Percentiles rank a stretch among this genome's conserved stretches.
These are phyloP conservation scores for Entomortierella beljakovae DNA, from an alignment of 192 early-diverging fungal species.

Conservation along the genomic window DNA sequence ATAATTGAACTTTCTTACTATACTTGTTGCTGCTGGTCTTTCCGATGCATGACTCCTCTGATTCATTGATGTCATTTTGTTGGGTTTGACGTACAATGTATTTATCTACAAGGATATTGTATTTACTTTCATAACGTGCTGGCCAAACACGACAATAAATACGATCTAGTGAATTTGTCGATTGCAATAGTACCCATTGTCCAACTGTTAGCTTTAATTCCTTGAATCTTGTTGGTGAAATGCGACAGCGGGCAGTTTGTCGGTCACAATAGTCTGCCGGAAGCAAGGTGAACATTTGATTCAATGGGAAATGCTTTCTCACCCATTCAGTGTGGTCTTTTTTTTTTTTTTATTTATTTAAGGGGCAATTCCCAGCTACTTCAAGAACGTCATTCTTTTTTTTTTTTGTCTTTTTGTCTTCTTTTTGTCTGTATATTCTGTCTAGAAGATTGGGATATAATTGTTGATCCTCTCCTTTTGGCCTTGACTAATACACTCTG, in stretches of 20 bases:
- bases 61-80: no score
- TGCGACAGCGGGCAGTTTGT: slow-evolving; percentile 40
- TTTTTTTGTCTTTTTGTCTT: no score
- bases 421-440: no score
- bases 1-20: no score
- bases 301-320: not conserved
- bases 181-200: slow-evolving; percentile 38
- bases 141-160: slow-evolving; percentile 41
- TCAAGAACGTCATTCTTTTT: no score
- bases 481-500: slow-evolving; percentile 60
- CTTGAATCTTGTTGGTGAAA: slow-evolving; percentile 30
- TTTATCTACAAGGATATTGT: slow-evolving; percentile 27
- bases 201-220: slow-evolving; percentile 21
- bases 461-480: not conserved
- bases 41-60: not conserved
- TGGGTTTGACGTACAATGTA: slow-evolving; percentile 5
- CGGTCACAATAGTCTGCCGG: slow-evolving; percentile 48
- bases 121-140: slow-evolving; percentile 27
- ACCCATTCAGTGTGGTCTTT: not conserved
- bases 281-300: slow-evolving; percentile 16
- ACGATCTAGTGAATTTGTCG: slow-evolving; percentile 11
- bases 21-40: not conserved
- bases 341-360: no score
- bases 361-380: no score
- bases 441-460: not conserved